phyloP scores from a whole-genome alignment of 108 stramenopile genomes.

The Ochromonas danica region DNA sequence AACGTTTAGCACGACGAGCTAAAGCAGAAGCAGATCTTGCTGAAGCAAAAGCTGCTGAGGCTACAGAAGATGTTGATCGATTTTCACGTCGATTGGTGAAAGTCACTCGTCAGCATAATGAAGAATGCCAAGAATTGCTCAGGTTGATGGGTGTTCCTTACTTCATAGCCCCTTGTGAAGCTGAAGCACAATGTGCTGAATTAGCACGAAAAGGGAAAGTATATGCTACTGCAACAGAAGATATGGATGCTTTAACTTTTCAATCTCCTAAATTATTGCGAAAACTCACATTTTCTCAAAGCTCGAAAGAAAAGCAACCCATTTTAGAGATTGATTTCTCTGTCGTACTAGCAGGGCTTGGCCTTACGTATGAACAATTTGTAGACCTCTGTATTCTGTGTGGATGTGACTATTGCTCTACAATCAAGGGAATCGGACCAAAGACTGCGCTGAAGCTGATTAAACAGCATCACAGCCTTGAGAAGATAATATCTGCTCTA shows the following conservation, averaged over 20 bases:
- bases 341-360: slow-evolving; percentile 83
- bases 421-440: slow-evolving; percentile 92
- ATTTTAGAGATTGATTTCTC: slow-evolving; percentile 79
- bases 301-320: slow-evolving; percentile 71
- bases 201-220: slow-evolving; percentile 60
- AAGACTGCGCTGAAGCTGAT: slow-evolving; percentile 93
- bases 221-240: slow-evolving; percentile 95
- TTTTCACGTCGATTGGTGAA: slow-evolving; percentile 48
- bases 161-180: slow-evolving; percentile 81
- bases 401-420: slow-evolving; percentile 96
- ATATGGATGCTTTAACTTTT: slow-evolving; percentile 99
- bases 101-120: slow-evolving; percentile 57
- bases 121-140: slow-evolving; percentile 67
- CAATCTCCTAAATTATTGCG: slow-evolving; percentile 77
- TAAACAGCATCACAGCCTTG: slow-evolving; percentile 74
- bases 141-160: slow-evolving; percentile 94
- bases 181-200: slow-evolving; percentile 29
- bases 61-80: slow-evolving; percentile 54
- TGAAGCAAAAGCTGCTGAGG: slow-evolving; percentile 73
- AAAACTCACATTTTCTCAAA: slow-evolving; percentile 46
- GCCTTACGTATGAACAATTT: slow-evolving; percentile 88
- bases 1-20: slow-evolving; percentile 83
- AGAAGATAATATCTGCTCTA: slow-evolving; percentile 71
- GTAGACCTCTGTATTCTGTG: slow-evolving; percentile 93
- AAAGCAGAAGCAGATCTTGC: slow-evolving; percentile 66